phyloP scores from a whole-genome alignment of 441 rosid genomes.

The Dalechampia spathulata region DNA sequence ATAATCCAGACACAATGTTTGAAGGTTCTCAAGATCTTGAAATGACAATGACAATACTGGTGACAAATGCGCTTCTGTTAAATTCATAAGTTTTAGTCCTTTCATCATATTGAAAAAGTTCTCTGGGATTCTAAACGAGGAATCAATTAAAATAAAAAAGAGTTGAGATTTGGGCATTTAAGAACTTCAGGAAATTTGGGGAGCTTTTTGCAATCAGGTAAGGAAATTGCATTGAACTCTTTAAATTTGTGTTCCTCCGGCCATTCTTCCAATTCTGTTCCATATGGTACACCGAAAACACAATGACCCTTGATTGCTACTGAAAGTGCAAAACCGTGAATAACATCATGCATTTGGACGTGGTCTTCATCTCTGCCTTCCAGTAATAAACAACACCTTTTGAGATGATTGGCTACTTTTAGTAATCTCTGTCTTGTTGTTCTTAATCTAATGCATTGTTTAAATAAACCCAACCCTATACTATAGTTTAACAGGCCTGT shows the following conservation, averaged over 20 bases:
- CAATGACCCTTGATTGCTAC: background rate
- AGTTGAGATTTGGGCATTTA: background rate
- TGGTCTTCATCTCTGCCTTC: background rate
- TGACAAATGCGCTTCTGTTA: background rate
- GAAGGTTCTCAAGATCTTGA: background rate
- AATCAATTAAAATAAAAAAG: background rate
- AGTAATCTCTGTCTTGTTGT: background rate
- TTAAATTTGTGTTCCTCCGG: background rate
- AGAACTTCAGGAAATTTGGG: background rate
- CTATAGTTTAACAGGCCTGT: background rate
- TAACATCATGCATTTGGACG: background rate
- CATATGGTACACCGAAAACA: background rate
- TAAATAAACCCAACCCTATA: slow-evolving; percentile 10
- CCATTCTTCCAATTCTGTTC: background rate
- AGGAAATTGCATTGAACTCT: background rate
- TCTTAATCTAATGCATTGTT: too few species aligned
- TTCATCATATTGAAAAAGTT: too few species aligned
- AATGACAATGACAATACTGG: background rate
- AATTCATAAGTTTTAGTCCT: background rate
- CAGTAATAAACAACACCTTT: background rate
- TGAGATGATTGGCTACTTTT: background rate
- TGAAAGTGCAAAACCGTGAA: slow-evolving; percentile 1
- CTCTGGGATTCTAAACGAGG: background rate
- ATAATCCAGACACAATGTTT: background rate
- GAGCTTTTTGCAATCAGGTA: background rate